Percentiles rank a stretch among this genome's conserved stretches.
Evolutionary conservation across 2,329 filamentous ascomycete species (phyloP).

Genomic region (Rosellinia necatrix): DNA sequence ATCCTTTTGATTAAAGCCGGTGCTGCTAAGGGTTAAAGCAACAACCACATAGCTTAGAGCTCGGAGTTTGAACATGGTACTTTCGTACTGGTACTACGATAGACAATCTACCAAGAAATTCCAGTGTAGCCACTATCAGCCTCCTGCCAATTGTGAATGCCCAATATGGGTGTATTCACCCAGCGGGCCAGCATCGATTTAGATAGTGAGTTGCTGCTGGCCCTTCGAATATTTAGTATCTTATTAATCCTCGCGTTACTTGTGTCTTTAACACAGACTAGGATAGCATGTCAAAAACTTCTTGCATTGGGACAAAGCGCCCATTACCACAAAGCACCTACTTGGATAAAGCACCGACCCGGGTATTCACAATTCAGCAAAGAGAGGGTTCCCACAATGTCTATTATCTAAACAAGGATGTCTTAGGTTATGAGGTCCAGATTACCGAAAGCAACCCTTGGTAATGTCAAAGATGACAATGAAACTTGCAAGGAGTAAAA

Average conservation of each 20-base stretch:
- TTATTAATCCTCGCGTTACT: no score
- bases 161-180: not conserved
- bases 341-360: no score
- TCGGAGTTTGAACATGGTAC: conserved; percentile 18
- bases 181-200: not conserved
- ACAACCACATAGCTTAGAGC: conserved; percentile 4
- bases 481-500: no score
- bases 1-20: conserved; percentile 88
- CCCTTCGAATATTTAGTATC: no score
- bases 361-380: conserved; percentile 10
- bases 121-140: not conserved
- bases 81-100: conserved; percentile 18
- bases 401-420: conserved; percentile 14
- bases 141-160: not conserved
- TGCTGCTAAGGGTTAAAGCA: conserved; percentile 70
- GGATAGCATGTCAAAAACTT: not conserved
- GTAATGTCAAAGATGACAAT: conserved; percentile 14
- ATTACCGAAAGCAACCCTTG: conserved; percentile 13
- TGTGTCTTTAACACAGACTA: not conserved
- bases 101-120: conserved; percentile 19
- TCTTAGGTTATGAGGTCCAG: not conserved
- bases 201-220: no score
- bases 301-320: conserved; percentile 5
- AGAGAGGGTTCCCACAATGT: conserved; percentile 18
- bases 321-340: not conserved